Evolutionary conservation across 305 asterid species (phyloP).

Genomic region (Euphrasia arctica): DNA sequence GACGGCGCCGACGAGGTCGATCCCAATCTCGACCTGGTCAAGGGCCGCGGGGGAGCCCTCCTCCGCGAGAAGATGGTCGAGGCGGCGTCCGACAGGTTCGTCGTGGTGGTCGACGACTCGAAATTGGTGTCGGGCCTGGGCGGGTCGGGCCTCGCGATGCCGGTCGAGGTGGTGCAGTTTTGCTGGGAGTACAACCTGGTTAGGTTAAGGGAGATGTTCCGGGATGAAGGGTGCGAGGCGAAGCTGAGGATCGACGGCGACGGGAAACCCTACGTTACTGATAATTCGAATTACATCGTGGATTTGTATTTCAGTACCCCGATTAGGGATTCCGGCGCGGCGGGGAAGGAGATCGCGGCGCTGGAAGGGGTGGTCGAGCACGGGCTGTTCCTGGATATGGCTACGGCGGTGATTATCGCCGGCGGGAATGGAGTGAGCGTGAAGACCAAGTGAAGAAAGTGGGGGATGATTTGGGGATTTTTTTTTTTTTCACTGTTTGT

Average conservation of each 20-base stretch:
- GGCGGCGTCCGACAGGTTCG: constrained; percentile 79
- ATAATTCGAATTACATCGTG: constrained; percentile 82
- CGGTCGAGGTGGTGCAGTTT: constrained; percentile 89
- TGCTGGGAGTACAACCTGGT: constrained; percentile 36
- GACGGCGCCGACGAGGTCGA: constrained; percentile 28
- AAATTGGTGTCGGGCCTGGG: constrained; percentile 56
- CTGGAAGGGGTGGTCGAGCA: constrained; percentile 38
- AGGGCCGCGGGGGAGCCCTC: constrained; percentile 95
- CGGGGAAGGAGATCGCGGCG: constrained; percentile 63
- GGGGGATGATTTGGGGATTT: not conserved
- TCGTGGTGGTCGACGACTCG: constrained; percentile 82
- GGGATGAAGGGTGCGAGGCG: constrained; percentile 78
- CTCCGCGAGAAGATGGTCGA: constrained; percentile 94
- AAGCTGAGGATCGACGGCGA: constrained; percentile 58
- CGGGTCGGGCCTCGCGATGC: constrained; percentile 57
- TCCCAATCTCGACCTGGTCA: constrained; percentile 83
- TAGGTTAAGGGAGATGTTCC: constrained; percentile 62
- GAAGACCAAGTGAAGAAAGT: constrained; percentile 49
- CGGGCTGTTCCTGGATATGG: constrained; percentile 63
- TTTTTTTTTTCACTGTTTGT: too few relatives aligned
- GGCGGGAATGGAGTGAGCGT: constrained; percentile 66
- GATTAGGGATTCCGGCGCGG: constrained; percentile 63
- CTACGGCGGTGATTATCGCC: constrained; percentile 73
- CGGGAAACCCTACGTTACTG: constrained; percentile 85
- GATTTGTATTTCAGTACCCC: constrained; percentile 91